phyloP scores from a whole-genome alignment of 78 protist genomes.

The Cavenderia fasciculata region DNA sequence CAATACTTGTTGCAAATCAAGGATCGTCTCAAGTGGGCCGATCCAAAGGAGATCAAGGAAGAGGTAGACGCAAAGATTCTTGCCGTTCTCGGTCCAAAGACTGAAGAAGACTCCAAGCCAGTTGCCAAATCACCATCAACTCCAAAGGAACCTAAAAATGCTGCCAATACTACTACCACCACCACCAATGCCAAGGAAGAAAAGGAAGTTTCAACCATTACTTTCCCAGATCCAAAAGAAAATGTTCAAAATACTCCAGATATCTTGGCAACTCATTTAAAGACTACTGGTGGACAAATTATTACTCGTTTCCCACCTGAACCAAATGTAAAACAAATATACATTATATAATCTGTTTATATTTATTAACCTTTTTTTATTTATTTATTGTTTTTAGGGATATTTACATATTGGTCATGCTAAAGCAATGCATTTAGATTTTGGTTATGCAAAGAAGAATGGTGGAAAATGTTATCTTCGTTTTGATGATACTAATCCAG shows the following conservation, averaged over 20 bases:
- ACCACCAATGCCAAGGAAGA: neutral
- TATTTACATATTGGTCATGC: slow-evolving; percentile 99
- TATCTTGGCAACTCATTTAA: slow-evolving; percentile 53
- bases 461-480: slow-evolving; percentile 94
- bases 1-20: slow-evolving; percentile 24
- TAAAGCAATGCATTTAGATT: slow-evolving; percentile 97
- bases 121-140: neutral
- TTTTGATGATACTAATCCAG: slow-evolving; percentile 99
- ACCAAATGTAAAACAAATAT: slow-evolving; percentile 90
- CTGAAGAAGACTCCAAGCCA: slow-evolving; percentile 64
- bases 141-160: neutral
- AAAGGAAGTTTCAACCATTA: slow-evolving; percentile 6
- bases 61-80: slow-evolving; percentile 69
- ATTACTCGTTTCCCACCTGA: slow-evolving; percentile 99
- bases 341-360: neutral
- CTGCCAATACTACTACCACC: neutral
- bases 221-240: slow-evolving; percentile 77
- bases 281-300: slow-evolving; percentile 88
- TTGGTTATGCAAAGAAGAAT: slow-evolving; percentile 91
- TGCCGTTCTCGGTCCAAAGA: slow-evolving; percentile 71
- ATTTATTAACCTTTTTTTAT: too few relatives aligned
- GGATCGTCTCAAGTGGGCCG: slow-evolving; percentile 62
- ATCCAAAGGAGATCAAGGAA: slow-evolving; percentile 55
- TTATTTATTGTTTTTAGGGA: slow-evolving; percentile 84
- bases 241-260: slow-evolving; percentile 79